These are phyloP conservation scores for Salinomyces thailandicus DNA, from an alignment of 2,329 filamentous ascomycete genomes.

Conservation along the genomic window DNA sequence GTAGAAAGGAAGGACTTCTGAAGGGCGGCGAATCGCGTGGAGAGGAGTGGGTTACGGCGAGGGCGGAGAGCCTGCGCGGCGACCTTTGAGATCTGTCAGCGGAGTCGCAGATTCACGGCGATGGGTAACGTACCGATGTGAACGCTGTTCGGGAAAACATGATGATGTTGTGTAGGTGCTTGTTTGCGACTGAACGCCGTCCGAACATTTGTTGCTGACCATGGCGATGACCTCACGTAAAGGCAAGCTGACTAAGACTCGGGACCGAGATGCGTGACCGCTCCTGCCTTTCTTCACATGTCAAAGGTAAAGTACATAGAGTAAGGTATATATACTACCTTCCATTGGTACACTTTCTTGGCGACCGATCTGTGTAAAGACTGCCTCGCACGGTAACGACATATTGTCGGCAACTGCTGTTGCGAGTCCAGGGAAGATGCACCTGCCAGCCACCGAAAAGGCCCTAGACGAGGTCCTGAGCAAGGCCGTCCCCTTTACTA, in stretches of 20 bases:
- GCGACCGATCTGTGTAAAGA: no score
- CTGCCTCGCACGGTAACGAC: no score
- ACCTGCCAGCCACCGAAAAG: no score
- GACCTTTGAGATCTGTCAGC: conserved; percentile 24
- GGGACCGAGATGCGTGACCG: no score
- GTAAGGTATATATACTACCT: no score
- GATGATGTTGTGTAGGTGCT: conserved; percentile 4
- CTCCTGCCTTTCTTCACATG: no score
- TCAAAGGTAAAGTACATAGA: no score
- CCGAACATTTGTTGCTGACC: neutral
- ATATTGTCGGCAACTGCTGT: no score
- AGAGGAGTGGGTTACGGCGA: conserved; percentile 29
- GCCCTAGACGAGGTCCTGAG: no score
- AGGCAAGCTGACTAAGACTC: neutral
- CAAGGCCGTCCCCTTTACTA: no score
- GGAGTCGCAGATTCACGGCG: neutral
- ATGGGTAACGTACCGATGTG: conserved; percentile 13
- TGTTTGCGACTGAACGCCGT: neutral
- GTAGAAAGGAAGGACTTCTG: conserved; percentile 64
- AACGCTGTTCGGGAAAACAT: conserved; percentile 24
- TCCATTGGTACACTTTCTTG: no score
- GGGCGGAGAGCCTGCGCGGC: conserved; percentile 38
- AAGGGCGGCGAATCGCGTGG: conserved; percentile 35
- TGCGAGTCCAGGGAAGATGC: no score
- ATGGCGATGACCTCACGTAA: neutral